phyloP scores from a whole-genome alignment of 1,284 basidiomycete genomes.

The Naganishia sp. region DNA sequence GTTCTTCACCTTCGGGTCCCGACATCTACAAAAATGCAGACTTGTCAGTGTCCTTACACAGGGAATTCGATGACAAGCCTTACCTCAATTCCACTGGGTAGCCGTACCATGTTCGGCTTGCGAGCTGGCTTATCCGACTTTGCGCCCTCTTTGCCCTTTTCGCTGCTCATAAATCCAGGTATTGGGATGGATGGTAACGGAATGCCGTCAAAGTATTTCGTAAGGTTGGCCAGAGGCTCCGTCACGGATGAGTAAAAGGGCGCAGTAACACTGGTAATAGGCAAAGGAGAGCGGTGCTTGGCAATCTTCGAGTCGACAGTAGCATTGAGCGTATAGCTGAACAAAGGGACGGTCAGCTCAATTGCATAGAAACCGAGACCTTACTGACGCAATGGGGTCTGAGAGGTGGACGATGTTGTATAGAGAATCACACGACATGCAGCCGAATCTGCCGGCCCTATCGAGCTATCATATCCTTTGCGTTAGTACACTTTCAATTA shows the following conservation, averaged over 20 bases:
- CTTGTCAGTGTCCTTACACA: not conserved
- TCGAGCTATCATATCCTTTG: conserved; percentile 47
- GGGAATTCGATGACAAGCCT: not conserved
- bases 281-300: conserved; percentile 51
- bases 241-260: conserved; percentile 50
- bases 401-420: conserved; percentile 60
- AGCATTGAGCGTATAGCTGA: conserved; percentile 49
- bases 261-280: conserved; percentile 56
- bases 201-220: conserved; percentile 42
- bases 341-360: conserved; percentile 14
- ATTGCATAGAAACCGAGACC: not conserved
- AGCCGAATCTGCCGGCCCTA: conserved; percentile 58
- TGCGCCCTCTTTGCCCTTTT: conserved; percentile 17
- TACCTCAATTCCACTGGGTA: conserved; percentile 49
- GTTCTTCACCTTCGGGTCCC: conserved; percentile 46
- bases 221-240: conserved; percentile 41
- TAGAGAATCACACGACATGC: conserved; percentile 57
- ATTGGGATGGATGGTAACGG: conserved; percentile 25
- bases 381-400: conserved; percentile 57
- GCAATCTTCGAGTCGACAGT: conserved; percentile 50
- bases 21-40: conserved; percentile 39
- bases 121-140: conserved; percentile 32
- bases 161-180: conserved; percentile 28
- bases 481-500: not conserved
- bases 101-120: conserved; percentile 43